Base-by-base conservation (phyloP, 2,329 filamentous ascomycete species). In the Fusarium albosuccineum region DNA sequence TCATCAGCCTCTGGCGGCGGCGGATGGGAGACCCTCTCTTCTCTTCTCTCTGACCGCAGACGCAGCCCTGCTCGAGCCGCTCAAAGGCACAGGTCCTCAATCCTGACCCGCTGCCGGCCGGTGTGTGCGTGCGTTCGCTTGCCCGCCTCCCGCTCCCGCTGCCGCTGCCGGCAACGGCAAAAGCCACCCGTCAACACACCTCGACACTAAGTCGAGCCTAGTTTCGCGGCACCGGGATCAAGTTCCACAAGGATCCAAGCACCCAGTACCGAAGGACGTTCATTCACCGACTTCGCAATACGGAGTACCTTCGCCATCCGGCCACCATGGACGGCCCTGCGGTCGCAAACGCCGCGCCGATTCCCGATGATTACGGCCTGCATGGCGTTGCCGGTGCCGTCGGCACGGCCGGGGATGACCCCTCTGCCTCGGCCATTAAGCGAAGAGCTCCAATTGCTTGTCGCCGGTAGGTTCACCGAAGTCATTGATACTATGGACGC, bases 361-460 rank as follows among this genome's bases (percentile, higher is more conserved):
- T 26, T 33, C n/a, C 41, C 41, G 48, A 22, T 52, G 22, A 36
- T 29, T 16, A 45, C 33, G 29, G 26, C 46, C 22, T 39, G 33
- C 27, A 33, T 34, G 26, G 37, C 29, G 22, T 41, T 58, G 40
- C n/a, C 36, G 34, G 40, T 26, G 33, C 34, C 45, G 46, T 36
- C 51, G 17, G 41, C 37, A 33, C 62, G 17, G 57, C 54, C 51
- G 34, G 57, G 16, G 57, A 53, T 44, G 42, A 62, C 37, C 52
- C 45, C 36, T 52, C 74, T 33, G 52, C 11, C 54, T 46, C 72
- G 6, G 64, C 59, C 44, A 80, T 85, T 71, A 85, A 84, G 73
- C 81, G 84, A 51, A 80, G 82, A 73, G 82, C 84, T 39, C 79
- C 83, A 27, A 84, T 86, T 70, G 85, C 85, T 58, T 87, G 85